A percentile compares a stretch with the other conserved stretches of the same genome.
Conservation (phyloP, 2,329 filamentous ascomycete genomes). For the Arthrobotrys musiformis region DNA sequence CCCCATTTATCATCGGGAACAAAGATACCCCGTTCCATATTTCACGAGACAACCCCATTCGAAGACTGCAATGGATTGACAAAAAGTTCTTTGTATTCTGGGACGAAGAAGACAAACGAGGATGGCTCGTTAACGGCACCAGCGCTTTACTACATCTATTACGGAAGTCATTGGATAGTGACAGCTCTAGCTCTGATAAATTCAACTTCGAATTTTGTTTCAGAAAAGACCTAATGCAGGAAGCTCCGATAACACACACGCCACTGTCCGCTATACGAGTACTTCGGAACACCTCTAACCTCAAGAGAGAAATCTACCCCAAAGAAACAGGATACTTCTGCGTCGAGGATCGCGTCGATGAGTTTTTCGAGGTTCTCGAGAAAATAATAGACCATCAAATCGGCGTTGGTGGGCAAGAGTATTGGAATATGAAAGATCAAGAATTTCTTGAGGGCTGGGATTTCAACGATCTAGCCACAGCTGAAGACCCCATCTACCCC, state of each 20-base stretch:
- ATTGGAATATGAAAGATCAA: neutral
- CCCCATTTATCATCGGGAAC: slow-evolving; percentile 7
- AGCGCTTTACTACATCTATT: slow-evolving; percentile 59
- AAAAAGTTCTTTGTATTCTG: slow-evolving; percentile 58
- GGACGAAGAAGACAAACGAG: slow-evolving; percentile 60
- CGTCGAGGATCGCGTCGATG: slow-evolving; percentile 55
- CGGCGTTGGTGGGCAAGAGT: slow-evolving; percentile 27
- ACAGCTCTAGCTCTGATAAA: slow-evolving; percentile 2
- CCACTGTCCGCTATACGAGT: slow-evolving; percentile 3
- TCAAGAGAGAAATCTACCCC: slow-evolving; percentile 15
- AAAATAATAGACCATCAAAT: slow-evolving; percentile 59
- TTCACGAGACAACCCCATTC: neutral
- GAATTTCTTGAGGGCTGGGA: slow-evolving; percentile 60
- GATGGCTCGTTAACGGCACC: slow-evolving; percentile 60
- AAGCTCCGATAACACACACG: slow-evolving; percentile 4
- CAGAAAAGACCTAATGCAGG: slow-evolving; percentile 16
- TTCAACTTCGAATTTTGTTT: slow-evolving; percentile 20
- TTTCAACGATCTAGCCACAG: slow-evolving; percentile 59
- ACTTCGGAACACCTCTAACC: neutral
- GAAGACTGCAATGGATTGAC: slow-evolving; percentile 54
- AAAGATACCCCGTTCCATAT: slow-evolving; percentile 23
- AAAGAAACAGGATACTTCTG: neutral
- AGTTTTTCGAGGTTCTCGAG: slow-evolving; percentile 57
- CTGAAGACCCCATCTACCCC: slow-evolving; percentile 46
- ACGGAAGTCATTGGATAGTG: slow-evolving; percentile 55